These are phyloP conservation scores for Globisporangium alternatum DNA, from an alignment of 352 stramenopile genomes.

Conservation along the genomic window DNA sequence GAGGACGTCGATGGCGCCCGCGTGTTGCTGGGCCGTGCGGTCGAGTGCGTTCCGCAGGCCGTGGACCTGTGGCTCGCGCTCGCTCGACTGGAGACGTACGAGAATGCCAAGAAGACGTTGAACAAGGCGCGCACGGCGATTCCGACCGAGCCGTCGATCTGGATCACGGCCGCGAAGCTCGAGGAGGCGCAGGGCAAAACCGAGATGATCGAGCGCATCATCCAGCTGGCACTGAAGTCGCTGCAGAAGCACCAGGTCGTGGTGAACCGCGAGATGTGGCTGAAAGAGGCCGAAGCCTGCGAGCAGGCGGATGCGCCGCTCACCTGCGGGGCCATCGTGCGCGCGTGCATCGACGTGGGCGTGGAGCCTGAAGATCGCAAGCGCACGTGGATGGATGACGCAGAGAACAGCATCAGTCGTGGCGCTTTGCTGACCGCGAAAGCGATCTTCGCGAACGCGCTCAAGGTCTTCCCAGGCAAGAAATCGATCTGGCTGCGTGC, in stretches of 20 bases:
- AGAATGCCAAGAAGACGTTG: slow-evolving; percentile 97
- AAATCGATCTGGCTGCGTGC: slow-evolving; percentile 96
- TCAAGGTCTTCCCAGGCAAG: slow-evolving; percentile 89
- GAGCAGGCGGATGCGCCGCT: slow-evolving; percentile 90
- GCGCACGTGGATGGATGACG: slow-evolving; percentile 97
- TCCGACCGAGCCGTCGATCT: slow-evolving; percentile 96
- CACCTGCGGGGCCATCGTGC: slow-evolving; percentile 95
- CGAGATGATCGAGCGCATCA: slow-evolving; percentile 81
- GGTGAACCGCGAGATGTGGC: slow-evolving; percentile 94
- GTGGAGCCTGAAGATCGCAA: slow-evolving; percentile 96
- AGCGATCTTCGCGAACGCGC: slow-evolving; percentile 92
- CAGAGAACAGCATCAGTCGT: slow-evolving; percentile 86
- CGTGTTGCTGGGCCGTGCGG: slow-evolving; percentile 94
- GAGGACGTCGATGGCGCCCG: slow-evolving; percentile 96
- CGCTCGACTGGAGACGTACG: slow-evolving; percentile 97
- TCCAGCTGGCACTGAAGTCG: slow-evolving; percentile 81
- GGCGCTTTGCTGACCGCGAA: slow-evolving; percentile 91
- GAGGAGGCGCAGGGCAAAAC: slow-evolving; percentile 96
- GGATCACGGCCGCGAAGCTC: slow-evolving; percentile 98
- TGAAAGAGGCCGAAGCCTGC: slow-evolving; percentile 95
- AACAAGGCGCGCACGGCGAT: slow-evolving; percentile 95
- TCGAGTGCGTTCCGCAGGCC: slow-evolving; percentile 97
- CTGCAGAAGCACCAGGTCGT: slow-evolving; percentile 91
- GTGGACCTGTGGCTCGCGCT: slow-evolving; percentile 99
- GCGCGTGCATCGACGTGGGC: slow-evolving; percentile 91